phyloP scores from a whole-genome alignment of 805 yeast genomes.

The Millerago galiae region DNA sequence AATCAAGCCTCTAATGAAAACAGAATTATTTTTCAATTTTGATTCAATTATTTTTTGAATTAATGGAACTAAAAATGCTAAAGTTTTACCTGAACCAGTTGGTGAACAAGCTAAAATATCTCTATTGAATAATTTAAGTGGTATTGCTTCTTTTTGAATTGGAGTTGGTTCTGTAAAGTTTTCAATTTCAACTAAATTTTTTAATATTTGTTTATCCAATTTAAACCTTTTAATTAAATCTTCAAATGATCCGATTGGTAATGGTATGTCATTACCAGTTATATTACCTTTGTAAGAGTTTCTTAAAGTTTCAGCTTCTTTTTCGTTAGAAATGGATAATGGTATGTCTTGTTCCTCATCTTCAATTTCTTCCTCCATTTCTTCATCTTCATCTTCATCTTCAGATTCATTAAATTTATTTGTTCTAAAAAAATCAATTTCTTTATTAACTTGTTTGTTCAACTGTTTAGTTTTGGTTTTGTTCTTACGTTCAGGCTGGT shows the following conservation, averaged over 20 bases:
- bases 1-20: conserved; percentile 66
- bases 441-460: conserved; percentile 52
- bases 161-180: conserved; percentile 86
- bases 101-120: conserved; percentile 94
- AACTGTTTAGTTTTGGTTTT: conserved; percentile 34
- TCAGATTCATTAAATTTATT: conserved; percentile 30
- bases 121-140: conserved; percentile 58
- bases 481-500: conserved; percentile 16
- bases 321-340: conserved; percentile 40
- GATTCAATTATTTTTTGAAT: conserved; percentile 43
- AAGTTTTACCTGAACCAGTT: conserved; percentile 96
- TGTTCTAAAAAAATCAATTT: conserved; percentile 77
- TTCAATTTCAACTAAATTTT: conserved; percentile 55
- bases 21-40: conserved; percentile 7
- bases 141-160: conserved; percentile 87
- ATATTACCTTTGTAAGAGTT: conserved; percentile 60
- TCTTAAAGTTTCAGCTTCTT: conserved; percentile 59
- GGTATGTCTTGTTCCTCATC: conserved; percentile 30
- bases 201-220: conserved; percentile 46
- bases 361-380: conserved; percentile 24
- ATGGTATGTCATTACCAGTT: conserved; percentile 80
- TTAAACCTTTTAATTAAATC: conserved; percentile 68
- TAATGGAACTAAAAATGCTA: conserved; percentile 82
- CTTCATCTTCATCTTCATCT: conserved; percentile 22
- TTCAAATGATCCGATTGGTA: conserved; percentile 85